phyloP scores from a whole-genome alignment of 2,329 filamentous ascomycete species.

The Cryphonectria parasitica region DNA sequence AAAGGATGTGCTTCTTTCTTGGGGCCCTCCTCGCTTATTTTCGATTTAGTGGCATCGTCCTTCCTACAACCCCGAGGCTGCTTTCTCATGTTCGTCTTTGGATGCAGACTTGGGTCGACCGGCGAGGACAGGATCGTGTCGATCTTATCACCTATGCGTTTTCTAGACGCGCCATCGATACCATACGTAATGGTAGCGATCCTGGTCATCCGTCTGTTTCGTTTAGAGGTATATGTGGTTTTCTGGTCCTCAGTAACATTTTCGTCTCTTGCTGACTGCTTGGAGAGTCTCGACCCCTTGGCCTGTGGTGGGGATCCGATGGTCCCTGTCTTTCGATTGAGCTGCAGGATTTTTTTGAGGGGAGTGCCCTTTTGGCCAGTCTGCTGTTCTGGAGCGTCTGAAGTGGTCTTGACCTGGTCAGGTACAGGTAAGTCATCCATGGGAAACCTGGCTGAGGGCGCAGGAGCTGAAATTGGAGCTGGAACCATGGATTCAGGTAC shows the following conservation, averaged over 20 bases:
- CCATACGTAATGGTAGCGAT: constrained; percentile 66
- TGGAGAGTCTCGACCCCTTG: constrained; percentile 43
- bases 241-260: constrained; percentile 25
- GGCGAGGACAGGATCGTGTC: constrained; percentile 58
- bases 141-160: constrained; percentile 62
- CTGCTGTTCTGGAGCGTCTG: neutral
- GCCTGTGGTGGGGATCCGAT: constrained; percentile 63
- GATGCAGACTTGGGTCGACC: constrained; percentile 15
- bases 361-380: constrained; percentile 1
- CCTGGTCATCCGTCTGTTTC: constrained; percentile 43
- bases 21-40: constrained; percentile 34
- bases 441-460: neutral
- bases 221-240: constrained; percentile 36
- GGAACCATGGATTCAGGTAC: neutral
- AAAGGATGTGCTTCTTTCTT: constrained; percentile 61
- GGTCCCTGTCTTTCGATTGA: constrained; percentile 65
- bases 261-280: constrained; percentile 29
- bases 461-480: neutral
- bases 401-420: neutral
- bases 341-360: constrained; percentile 55
- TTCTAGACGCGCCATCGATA: constrained; percentile 47
- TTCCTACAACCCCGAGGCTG: constrained; percentile 26
- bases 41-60: constrained; percentile 38
- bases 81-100: constrained; percentile 30
- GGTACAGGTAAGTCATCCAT: neutral